Base-by-base conservation (phyloP, 2,329 filamentous ascomycete species). In the Colletotrichum phormii region DNA sequence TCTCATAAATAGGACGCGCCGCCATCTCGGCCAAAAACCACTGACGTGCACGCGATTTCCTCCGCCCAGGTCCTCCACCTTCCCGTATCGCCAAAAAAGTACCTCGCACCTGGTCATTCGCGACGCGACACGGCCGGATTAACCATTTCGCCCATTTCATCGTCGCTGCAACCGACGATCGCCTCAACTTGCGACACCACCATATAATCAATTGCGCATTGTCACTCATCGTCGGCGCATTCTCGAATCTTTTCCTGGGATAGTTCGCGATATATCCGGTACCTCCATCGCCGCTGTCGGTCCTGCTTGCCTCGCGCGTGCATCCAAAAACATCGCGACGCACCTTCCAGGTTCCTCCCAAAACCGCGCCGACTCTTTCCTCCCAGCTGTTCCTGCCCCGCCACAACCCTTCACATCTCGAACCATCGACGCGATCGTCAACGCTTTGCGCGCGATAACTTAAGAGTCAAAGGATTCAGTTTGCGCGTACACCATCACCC, bases 1-100 rank as follows among this genome's bases (percentile, higher is more conserved):
- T 79, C 82, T 84, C 82, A 85, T 84, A 84, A 84, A 84, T 85
- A 84, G 81, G 81, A 83, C 80, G 82, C 82, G 82, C 83, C 82
- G 83, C 83, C 83, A 78, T 81, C 81, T 82, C 66, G 79, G 81
- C 76, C 78, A 81, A 82, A 83, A 79, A 80, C 80, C 77, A 84
- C 81, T 83, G 83, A 84, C 82, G 82, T 84, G 82, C 82, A 84
- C 83, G 83, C 83, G 82, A 82, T 84, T 84, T 84, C 81, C 81
- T 79, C 83, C 81, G 78, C 70, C 60, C 80, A 82, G 82, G 74
- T 75, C 74, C 79, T 81, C 80, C 77, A 72, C 68, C 69, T 59
- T 37, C 58, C 71, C 71, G 67, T 58, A 69, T 67, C 64, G 69
- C 67, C 64, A 72, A 62, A 64, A 64, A 49, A 37, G 51, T n/a